These are phyloP conservation scores for Zygnema cylindricum DNA, from an alignment of 139 green algal genomes.

Conservation along the genomic window DNA sequence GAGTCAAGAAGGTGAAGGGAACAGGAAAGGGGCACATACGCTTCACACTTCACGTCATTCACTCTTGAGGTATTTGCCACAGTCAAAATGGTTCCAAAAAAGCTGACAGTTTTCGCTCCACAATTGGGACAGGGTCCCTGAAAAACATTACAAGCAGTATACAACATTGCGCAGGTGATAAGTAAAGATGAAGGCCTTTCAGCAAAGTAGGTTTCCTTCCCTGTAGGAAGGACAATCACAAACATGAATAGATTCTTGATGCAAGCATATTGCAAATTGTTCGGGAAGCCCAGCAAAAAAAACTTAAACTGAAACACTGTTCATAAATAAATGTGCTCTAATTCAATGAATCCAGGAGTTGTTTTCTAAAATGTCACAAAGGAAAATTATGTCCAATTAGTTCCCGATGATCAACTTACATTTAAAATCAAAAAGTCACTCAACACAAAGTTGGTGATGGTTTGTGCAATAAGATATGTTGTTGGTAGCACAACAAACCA, in stretches of 20 bases:
- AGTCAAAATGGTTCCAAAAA: conserved; percentile 62
- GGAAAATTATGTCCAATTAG: too few species aligned
- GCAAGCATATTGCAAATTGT: too few species aligned
- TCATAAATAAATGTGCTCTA: too few species aligned
- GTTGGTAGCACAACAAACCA: conserved; percentile 63
- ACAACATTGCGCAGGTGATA: neutral
- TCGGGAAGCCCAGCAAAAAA: too few species aligned
- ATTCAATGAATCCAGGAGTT: too few species aligned
- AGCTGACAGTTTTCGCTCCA: conserved; percentile 56
- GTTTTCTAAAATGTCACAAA: too few species aligned
- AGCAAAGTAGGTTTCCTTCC: too few species aligned
- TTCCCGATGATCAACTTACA: conserved; percentile 29
- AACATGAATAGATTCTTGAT: too few species aligned
- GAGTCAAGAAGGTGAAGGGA: neutral
- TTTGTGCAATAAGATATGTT: conserved; percentile 52
- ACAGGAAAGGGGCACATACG: conserved; percentile 15
- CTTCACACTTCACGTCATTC: conserved; percentile 62
- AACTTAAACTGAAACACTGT: too few species aligned
- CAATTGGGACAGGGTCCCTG: conserved; percentile 64
- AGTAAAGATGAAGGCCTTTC: neutral
- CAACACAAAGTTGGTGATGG: conserved; percentile 58
- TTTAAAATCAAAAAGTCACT: conserved; percentile 62
- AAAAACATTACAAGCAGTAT: too few species aligned
- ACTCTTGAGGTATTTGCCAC: conserved; percentile 1
- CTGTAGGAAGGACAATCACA: too few species aligned